phyloP scores from a whole-genome alignment of 441 rosid genomes.

The Isatis lusitanica region DNA sequence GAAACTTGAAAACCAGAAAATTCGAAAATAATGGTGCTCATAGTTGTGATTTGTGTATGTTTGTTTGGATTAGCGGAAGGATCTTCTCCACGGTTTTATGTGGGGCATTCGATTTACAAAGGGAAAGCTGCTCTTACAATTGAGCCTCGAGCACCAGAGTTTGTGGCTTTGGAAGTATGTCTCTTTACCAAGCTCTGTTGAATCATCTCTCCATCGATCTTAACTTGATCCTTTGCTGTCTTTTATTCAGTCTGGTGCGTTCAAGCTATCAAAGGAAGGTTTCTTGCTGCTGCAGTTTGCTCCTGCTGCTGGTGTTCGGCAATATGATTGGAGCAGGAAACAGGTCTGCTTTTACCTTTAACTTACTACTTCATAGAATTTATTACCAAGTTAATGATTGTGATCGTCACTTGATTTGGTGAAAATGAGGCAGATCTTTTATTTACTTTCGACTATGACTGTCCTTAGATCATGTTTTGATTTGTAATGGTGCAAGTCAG shows the following conservation, averaged over 20 bases:
- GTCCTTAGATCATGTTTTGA: conserved; percentile 21
- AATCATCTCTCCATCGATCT: not conserved
- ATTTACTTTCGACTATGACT: not conserved
- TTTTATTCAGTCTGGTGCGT: conserved; percentile 73
- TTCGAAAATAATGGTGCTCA: not conserved
- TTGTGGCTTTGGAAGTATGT: conserved; percentile 67
- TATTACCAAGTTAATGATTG: not conserved
- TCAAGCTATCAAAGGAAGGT: conserved; percentile 72
- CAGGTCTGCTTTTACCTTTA: conserved; percentile 51
- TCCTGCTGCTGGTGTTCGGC: conserved; percentile 76
- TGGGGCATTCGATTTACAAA: conserved; percentile 87
- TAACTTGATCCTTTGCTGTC: not conserved
- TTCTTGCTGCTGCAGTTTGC: conserved; percentile 78
- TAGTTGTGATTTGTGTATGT: conserved; percentile 4
- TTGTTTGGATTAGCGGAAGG: conserved; percentile 44
- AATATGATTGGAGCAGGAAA: conserved; percentile 89
- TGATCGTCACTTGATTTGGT: not conserved
- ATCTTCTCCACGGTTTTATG: conserved; percentile 54
- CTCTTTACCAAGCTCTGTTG: not conserved
- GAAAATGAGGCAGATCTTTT: not conserved
- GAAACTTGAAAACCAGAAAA: not conserved
- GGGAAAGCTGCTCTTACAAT: conserved; percentile 93
- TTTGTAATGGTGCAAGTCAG: not conserved
- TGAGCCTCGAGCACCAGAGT: conserved; percentile 84
- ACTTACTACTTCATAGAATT: not conserved